phyloP scores from a whole-genome alignment of 257 asterid genomes.

The Plantago ovata region DNA sequence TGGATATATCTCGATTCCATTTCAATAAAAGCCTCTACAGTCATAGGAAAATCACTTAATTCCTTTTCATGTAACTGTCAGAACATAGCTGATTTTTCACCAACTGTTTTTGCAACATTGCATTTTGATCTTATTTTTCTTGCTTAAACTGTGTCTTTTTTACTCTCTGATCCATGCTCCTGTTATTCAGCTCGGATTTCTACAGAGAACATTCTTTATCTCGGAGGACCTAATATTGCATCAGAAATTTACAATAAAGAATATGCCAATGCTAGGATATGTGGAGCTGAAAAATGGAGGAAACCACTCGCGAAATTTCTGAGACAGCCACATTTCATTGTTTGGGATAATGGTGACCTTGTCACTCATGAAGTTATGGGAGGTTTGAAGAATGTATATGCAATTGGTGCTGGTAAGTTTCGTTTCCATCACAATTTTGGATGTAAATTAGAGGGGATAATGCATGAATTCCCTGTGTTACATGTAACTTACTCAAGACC shows the following conservation, averaged over 20 bases:
- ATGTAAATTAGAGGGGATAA: too few species aligned
- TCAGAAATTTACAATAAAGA: conserved; percentile 87
- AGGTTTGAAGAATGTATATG: conserved; percentile 83
- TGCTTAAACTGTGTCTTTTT: conserved; percentile 10
- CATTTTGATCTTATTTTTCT: neutral
- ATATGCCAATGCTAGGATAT: conserved; percentile 86
- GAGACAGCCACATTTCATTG: conserved; percentile 89
- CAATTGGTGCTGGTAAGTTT: conserved; percentile 79
- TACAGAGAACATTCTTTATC: conserved; percentile 78
- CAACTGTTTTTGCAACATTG: neutral
- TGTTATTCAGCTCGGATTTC: conserved; percentile 60
- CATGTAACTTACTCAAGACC: too few species aligned
- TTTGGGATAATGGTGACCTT: conserved; percentile 87
- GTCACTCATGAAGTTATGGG: conserved; percentile 96
- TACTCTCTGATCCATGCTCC: conserved; percentile 16
- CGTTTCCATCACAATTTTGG: conserved; percentile 4
- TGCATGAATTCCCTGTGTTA: too few species aligned
- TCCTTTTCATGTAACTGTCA: too few species aligned
- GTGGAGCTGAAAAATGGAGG: conserved; percentile 93
- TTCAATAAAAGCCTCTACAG: too few species aligned
- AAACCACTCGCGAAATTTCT: conserved; percentile 75
- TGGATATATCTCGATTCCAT: too few species aligned
- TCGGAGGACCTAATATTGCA: conserved; percentile 94
- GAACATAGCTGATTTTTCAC: too few species aligned
- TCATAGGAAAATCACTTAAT: too few species aligned